These are phyloP conservation scores for Kwoniella dendrophila DNA, from an alignment of 768 basidiomycete genomes.

Conservation along the genomic window DNA sequence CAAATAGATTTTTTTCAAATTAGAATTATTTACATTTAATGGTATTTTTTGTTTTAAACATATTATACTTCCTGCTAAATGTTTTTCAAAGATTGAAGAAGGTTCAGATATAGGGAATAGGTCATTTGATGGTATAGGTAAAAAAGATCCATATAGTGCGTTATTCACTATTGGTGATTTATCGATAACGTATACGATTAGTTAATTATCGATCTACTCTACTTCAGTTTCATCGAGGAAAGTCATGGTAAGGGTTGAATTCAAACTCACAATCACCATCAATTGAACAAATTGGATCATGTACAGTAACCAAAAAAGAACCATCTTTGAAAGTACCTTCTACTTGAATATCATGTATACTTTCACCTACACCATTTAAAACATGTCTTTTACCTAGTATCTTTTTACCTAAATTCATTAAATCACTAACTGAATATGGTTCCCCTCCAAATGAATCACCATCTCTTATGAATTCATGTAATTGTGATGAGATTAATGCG, in stretches of 20 bases:
- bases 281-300: conserved; percentile 88
- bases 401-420: conserved; percentile 92
- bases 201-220: background rate
- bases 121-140: conserved; percentile 72
- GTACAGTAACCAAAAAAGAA: conserved; percentile 91
- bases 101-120: conserved; percentile 66
- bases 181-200: no score
- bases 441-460: no score
- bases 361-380: conserved; percentile 69
- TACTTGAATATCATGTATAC: conserved; percentile 85
- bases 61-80: conserved; percentile 75
- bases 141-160: conserved; percentile 94
- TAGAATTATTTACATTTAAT: conserved; percentile 78
- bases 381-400: conserved; percentile 88
- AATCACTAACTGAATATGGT: conserved; percentile 79
- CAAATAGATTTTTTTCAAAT: conserved; percentile 67
- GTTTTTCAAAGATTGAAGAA: conserved; percentile 57
- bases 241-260: background rate
- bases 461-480: conserved; percentile 94
- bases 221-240: background rate
- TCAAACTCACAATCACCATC: conserved; percentile 63
- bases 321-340: conserved; percentile 81
- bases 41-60: conserved; percentile 63
- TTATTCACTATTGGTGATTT: conserved; percentile 59
- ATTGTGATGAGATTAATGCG: conserved; percentile 84